Evolutionary conservation across 2,329 filamentous ascomycete genomes (phyloP).

Genomic region (Bipolaris sorokiniana): DNA sequence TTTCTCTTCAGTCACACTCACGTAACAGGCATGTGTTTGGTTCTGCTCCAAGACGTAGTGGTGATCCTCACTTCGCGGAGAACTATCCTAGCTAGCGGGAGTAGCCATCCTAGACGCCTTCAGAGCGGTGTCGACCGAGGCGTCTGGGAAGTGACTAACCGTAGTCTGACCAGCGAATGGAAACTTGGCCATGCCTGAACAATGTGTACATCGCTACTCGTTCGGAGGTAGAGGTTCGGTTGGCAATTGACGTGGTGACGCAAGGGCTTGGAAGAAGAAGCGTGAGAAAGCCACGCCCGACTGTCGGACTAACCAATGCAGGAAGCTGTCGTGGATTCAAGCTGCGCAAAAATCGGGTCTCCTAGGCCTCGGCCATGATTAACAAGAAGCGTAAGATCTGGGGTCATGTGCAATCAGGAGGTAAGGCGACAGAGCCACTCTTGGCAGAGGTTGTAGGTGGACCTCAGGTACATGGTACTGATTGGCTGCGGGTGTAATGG

Average conservation of each 20-base stretch:
- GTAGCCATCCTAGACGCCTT: conserved; percentile 8
- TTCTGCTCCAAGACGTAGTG: conserved; percentile 21
- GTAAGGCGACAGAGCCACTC: conserved; percentile 26
- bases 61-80: conserved; percentile 10
- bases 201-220: conserved; percentile 28
- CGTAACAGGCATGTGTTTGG: conserved; percentile 13
- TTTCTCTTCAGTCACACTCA: conserved; percentile 5
- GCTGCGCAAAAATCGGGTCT: conserved; percentile 1
- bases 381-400: conserved; percentile 7
- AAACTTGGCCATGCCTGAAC: not conserved
- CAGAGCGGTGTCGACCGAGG: conserved; percentile 30
- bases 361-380: conserved; percentile 7
- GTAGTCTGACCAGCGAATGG: conserved; percentile 13
- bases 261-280: conserved; percentile 20
- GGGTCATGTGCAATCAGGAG: conserved; percentile 7
- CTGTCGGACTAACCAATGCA: conserved; percentile 2
- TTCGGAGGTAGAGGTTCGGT: conserved; percentile 10
- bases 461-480: conserved; percentile 40
- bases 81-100: conserved; percentile 12
- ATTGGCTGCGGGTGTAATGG: conserved; percentile 34
- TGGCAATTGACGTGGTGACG: conserved; percentile 28
- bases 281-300: conserved; percentile 8
- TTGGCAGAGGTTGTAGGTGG: conserved; percentile 9
- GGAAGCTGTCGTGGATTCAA: conserved; percentile 8
- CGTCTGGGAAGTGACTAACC: conserved; percentile 21